Evolutionary conservation across 495 filamentous ascomycete genomes (phyloP), one percentile per base, ranked within the genome.

Genomic region (Schizothecium vesticola): DNA sequence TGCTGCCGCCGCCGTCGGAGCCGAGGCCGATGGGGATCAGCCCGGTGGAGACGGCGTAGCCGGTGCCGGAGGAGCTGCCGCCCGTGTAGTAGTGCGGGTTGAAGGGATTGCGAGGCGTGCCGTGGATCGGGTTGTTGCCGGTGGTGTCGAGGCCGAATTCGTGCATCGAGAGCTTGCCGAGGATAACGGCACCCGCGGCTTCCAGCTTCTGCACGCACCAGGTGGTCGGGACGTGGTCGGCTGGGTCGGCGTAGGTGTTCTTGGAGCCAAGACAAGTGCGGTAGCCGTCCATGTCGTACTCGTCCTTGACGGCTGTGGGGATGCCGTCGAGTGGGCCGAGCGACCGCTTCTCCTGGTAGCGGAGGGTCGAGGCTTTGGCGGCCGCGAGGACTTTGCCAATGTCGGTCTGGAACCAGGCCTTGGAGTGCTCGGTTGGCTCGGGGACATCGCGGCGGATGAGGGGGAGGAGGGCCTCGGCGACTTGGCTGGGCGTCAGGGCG

Each of bases 131-230:
- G 70, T 96, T 94, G 80, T 92, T 93, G 77, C 93, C 93, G 25
- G 87, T 92, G 10, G 89, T 92, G 71, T 94, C 92, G 86, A 74
- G 61, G 16, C 92, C 92, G 16, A 92, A 81, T 76, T 96, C 93
- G 76, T 94, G 91, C 93, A 96, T 96, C 28, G 86, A 92, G 4
- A 86, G 80, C 77, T 95, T 96, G 13, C 92, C 92, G 61, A 95
- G 76, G 13, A 93, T 80, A 57, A 96, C 81, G 9, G 88, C 91
- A 0, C 92, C 92, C 1, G 87, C 89, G 43, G 92, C 87, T 71
- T 90, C 83, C 78, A 88, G 87, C 75, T 89, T 84, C 73, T 84
- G 83, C 25, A 93, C 87, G 74, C 87, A 91, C 90, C 90, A 94
- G 10, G 86, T 86, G 3, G 83, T 84, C 3, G 62, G 63, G 25